A percentile compares a stretch with the other conserved stretches of the same genome.
Evolutionary conservation across 148 eudicot species (phyloP).

Genomic region (Camellia sinensis): DNA sequence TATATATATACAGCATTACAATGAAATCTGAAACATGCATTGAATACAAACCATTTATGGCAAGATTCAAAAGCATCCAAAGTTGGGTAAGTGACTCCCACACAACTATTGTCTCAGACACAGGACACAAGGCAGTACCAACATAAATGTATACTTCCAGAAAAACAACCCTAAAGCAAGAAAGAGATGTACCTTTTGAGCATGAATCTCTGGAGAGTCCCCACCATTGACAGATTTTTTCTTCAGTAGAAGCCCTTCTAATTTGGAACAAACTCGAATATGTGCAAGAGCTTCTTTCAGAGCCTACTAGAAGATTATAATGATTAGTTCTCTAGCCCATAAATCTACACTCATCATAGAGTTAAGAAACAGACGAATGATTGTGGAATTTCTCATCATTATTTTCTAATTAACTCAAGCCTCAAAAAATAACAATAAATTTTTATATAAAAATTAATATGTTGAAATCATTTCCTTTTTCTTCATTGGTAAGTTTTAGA

Average conservation of each 20-base stretch:
- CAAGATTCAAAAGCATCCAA: not conserved
- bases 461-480: too few species aligned
- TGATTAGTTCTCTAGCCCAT: constrained; percentile 8
- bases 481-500: not conserved
- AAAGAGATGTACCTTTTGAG: constrained; percentile 73
- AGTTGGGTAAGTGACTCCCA: not conserved
- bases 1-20: too few species aligned
- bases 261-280: constrained; percentile 77
- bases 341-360: constrained; percentile 5
- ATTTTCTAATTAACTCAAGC: too few species aligned
- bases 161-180: not conserved
- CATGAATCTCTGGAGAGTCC: constrained; percentile 88
- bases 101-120: not conserved
- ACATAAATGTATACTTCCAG: not conserved
- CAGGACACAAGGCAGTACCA: constrained; percentile 1
- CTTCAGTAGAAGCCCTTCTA: constrained; percentile 83
- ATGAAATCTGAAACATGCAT: not conserved
- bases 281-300: constrained; percentile 84
- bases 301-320: constrained; percentile 42
- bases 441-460: too few species aligned
- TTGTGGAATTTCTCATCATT: constrained; percentile 8
- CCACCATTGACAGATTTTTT: constrained; percentile 67
- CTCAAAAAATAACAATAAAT: too few species aligned
- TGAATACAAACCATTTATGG: not conserved
- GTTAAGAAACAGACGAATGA: not conserved